Conservation (phyloP, 75 land plant genomes). For the Cunninghamia lanceolata region DNA sequence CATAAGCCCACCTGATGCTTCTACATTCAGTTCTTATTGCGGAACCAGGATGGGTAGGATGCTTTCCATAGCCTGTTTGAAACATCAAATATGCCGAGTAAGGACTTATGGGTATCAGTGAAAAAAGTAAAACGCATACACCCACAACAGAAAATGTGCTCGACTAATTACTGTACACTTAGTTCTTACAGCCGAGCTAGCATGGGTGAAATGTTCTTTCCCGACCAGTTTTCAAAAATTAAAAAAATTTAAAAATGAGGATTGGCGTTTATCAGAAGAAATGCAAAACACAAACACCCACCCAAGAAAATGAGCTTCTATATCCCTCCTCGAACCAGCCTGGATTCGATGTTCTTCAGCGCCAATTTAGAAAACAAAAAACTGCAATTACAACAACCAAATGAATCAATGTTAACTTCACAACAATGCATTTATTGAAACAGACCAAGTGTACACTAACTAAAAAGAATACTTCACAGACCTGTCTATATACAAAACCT, state of each 20-base stretch:
- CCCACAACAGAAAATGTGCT: background rate
- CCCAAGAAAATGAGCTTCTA: background rate
- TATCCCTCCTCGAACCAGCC: background rate
- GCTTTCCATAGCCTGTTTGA: background rate
- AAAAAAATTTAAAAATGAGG: background rate
- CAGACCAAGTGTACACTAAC: background rate
- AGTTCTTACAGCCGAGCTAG: background rate
- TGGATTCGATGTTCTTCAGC: background rate
- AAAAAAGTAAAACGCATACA: background rate
- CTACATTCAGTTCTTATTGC: background rate
- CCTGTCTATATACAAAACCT: background rate
- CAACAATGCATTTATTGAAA: background rate
- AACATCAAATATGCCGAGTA: background rate
- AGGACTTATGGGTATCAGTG: background rate
- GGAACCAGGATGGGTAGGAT: background rate
- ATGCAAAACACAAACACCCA: background rate
- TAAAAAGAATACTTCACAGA: background rate
- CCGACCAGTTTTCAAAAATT: background rate
- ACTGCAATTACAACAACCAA: background rate
- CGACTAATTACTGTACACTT: background rate
- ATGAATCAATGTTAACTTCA: background rate
- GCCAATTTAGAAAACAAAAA: background rate
- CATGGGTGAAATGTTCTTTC: background rate
- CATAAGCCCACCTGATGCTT: background rate
- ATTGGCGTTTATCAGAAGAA: background rate